Percentiles rank a stretch among this genome's conserved stretches.
Conservation (phyloP, 805 yeast genomes). For the Candida loeiensis region DNA sequence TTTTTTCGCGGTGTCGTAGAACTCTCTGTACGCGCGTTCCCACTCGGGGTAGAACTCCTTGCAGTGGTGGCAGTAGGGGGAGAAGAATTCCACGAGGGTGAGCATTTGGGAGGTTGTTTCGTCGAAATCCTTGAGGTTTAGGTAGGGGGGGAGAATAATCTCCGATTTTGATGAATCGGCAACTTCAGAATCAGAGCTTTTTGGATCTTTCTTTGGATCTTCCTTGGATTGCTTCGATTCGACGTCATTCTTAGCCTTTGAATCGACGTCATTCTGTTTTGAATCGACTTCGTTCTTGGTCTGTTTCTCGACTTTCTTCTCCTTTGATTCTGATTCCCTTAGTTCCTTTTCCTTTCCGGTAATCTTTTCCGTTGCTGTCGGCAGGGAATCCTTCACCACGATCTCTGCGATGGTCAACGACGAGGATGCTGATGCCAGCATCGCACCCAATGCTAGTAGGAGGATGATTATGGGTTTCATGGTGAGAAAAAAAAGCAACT, state of each 20-base stretch:
- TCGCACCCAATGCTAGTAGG: not conserved
- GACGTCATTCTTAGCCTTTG: too few species aligned
- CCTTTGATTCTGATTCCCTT: too few species aligned
- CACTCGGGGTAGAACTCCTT: constrained; percentile 75
- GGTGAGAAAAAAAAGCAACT: not conserved
- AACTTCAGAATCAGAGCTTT: too few species aligned
- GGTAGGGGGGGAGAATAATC: constrained; percentile 54
- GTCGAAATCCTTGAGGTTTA: constrained; percentile 52
- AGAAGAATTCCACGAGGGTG: constrained; percentile 81
- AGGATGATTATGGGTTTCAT: constrained; percentile 1
- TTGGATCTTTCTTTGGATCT: not conserved
- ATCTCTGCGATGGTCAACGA: not conserved
- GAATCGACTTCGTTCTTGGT: too few species aligned
- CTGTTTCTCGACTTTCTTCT: too few species aligned
- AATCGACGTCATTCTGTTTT: too few species aligned
- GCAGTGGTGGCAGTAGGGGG: constrained; percentile 90
- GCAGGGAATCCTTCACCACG: not conserved
- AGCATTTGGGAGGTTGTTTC: constrained; percentile 46
- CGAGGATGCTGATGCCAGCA: not conserved
- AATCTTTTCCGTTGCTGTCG: too few species aligned
- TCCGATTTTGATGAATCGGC: too few species aligned
- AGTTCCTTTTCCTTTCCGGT: too few species aligned
- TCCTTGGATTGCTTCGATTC: too few species aligned
- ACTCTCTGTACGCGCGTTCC: constrained; percentile 58
- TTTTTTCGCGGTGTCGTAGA: constrained; percentile 42